These are phyloP conservation scores for Fusarium virguliforme DNA, from an alignment of 2,329 filamentous ascomycete species.

Conservation along the genomic window DNA sequence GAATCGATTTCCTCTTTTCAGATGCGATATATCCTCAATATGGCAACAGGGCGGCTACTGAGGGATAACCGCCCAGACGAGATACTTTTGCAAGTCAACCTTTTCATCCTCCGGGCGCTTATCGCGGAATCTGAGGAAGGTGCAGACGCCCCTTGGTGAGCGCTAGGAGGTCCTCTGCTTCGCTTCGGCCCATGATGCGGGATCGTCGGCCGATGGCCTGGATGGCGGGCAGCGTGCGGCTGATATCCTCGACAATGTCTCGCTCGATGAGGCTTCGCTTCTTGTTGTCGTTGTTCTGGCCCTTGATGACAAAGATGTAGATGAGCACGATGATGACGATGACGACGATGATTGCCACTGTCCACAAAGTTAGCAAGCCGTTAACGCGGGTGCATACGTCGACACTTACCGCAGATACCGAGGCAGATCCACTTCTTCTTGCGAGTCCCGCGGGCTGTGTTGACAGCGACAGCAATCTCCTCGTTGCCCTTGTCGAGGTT, in stretches of 20 bases:
- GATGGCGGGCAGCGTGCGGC: conserved; percentile 44
- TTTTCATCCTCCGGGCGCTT: conserved; percentile 1
- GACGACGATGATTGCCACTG: conserved; percentile 69
- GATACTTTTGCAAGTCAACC: conserved; percentile 2
- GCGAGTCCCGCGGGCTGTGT: conserved; percentile 83
- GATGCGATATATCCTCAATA: conserved; percentile 17
- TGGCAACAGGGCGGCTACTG: not conserved
- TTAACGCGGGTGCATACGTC: not conserved
- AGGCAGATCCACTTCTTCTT: conserved; percentile 99
- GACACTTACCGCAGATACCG: conserved; percentile 75
- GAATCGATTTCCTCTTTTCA: conserved; percentile 14
- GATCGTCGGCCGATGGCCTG: conserved; percentile 40
- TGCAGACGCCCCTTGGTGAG: conserved; percentile 46
- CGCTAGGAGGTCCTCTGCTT: conserved; percentile 30
- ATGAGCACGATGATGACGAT: conserved; percentile 68
- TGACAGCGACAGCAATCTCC: conserved; percentile 86
- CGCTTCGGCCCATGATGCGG: conserved; percentile 36
- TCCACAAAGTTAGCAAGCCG: conserved; percentile 48
- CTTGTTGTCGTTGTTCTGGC: conserved; percentile 49
- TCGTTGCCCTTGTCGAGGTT: conserved; percentile 89
- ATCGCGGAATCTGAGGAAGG: conserved; percentile 47
- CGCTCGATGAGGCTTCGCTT: conserved; percentile 55
- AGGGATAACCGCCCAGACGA: conserved; percentile 7
- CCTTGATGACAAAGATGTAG: conserved; percentile 63
- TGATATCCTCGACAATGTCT: conserved; percentile 49